Percentiles rank a stretch among this genome's conserved stretches.
These are phyloP conservation scores for Psidium guajava DNA, from an alignment of 345 rosid species.

Conservation along the genomic window DNA sequence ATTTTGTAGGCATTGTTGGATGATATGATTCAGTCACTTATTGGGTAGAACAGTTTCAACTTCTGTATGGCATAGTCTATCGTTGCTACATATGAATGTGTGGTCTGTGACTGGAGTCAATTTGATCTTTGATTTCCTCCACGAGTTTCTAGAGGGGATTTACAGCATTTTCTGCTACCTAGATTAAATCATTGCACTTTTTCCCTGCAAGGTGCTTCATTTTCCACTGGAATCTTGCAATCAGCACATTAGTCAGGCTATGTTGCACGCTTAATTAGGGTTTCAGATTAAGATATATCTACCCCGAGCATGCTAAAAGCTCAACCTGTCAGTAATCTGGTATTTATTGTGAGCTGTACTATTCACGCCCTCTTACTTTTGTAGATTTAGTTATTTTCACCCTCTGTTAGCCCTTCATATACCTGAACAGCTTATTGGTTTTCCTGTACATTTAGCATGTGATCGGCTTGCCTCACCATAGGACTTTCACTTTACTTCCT, in stretches of 20 bases:
- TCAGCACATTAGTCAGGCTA: not conserved
- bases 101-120: not conserved
- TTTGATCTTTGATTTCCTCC: not conserved
- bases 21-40: not conserved
- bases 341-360: not conserved
- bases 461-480: not conserved
- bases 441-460: not conserved
- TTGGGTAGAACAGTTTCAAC: not conserved
- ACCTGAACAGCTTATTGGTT: not conserved
- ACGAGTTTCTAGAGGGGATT: not conserved
- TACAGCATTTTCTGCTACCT: not conserved
- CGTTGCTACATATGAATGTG: not conserved
- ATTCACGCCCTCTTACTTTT: not conserved
- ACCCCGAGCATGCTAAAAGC: not conserved
- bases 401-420: not conserved
- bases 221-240: not conserved
- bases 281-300: not conserved
- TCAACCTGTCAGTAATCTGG: not conserved
- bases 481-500: not conserved
- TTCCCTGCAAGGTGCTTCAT: not conserved
- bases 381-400: not conserved
- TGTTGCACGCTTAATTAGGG: not conserved
- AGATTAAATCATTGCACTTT: not conserved
- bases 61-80: not conserved
- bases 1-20: not conserved